Percentiles rank a stretch among this genome's conserved stretches.
These are phyloP conservation scores for Ambrosia hybrid DNA, from an alignment of 140 eudicot species.

Conservation along the genomic window DNA sequence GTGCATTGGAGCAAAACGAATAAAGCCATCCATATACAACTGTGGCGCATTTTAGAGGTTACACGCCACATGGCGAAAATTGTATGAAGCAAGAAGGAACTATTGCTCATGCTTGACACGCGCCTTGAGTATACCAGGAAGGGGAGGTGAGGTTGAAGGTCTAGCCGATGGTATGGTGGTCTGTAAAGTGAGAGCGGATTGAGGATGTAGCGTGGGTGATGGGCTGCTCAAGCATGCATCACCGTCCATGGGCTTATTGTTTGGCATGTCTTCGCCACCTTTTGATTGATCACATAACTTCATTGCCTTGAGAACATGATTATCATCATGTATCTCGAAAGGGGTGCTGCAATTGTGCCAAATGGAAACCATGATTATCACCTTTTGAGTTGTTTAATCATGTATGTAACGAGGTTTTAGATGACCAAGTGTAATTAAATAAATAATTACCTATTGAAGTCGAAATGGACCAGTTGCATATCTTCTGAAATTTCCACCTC, in stretches of 20 bases:
- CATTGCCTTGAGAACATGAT: constrained; percentile 81
- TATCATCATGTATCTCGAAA: constrained; percentile 77
- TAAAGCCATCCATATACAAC: constrained; percentile 1
- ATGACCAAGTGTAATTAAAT: neutral
- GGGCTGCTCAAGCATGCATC: constrained; percentile 33
- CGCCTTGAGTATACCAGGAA: constrained; percentile 73
- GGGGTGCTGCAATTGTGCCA: constrained; percentile 60
- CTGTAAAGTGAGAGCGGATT: neutral
- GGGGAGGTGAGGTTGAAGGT: constrained; percentile 60
- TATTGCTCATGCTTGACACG: constrained; percentile 67
- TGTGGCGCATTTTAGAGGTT: neutral
- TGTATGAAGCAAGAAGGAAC: constrained; percentile 1
- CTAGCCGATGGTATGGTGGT: constrained; percentile 25
- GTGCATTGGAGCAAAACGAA: constrained; percentile 4
- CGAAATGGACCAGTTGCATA: constrained; percentile 64
- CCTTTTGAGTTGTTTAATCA: too few species aligned
- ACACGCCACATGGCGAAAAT: neutral
- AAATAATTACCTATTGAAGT: constrained; percentile 50
- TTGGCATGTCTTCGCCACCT: constrained; percentile 26
- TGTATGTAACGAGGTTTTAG: too few species aligned
- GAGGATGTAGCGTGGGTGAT: constrained; percentile 35
- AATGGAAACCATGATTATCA: neutral
- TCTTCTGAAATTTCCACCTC: constrained; percentile 65
- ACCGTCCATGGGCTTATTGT: constrained; percentile 22
- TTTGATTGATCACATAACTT: constrained; percentile 45